phyloP scores from a whole-genome alignment of 106 monocot species.

The Vanilla planifolia region DNA sequence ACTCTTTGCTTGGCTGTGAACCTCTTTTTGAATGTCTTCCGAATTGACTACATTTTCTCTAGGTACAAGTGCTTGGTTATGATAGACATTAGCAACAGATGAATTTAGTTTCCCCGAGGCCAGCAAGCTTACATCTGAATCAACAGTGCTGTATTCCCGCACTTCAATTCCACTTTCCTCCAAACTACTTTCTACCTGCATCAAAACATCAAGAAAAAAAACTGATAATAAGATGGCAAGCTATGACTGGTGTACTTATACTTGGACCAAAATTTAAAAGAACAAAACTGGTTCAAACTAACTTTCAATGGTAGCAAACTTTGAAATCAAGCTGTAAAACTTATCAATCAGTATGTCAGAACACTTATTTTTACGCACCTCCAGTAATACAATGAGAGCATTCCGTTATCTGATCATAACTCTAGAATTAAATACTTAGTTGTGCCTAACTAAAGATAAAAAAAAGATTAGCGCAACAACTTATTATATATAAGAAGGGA shows the following conservation, averaged over 20 bases:
- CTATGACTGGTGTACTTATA: too few species aligned
- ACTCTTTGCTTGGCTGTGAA: slow-evolving; percentile 20
- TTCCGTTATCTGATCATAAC: too few species aligned
- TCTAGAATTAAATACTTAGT: too few species aligned
- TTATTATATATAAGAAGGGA: too few species aligned
- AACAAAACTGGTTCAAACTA: not conserved
- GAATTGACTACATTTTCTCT: slow-evolving; percentile 16
- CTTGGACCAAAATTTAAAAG: not conserved
- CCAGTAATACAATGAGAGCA: too few species aligned
- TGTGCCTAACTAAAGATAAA: too few species aligned
- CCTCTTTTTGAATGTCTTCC: slow-evolving; percentile 10
- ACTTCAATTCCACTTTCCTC: slow-evolving; percentile 65
- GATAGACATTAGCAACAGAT: not conserved
- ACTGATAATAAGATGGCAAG: not conserved
- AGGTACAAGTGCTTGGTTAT: slow-evolving; percentile 8
- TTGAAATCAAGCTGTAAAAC: too few species aligned
- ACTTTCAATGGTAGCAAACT: too few species aligned
- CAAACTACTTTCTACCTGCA: slow-evolving; percentile 59
- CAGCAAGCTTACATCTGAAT: slow-evolving; percentile 67
- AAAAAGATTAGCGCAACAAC: too few species aligned
- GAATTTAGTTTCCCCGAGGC: slow-evolving; percentile 59
- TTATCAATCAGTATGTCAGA: too few species aligned
- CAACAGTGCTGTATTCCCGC: slow-evolving; percentile 50
- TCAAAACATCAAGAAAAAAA: not conserved
- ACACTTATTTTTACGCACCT: too few species aligned